Conservation (phyloP, 495 filamentous ascomycete species). For the Trichoderma reesei region DNA sequence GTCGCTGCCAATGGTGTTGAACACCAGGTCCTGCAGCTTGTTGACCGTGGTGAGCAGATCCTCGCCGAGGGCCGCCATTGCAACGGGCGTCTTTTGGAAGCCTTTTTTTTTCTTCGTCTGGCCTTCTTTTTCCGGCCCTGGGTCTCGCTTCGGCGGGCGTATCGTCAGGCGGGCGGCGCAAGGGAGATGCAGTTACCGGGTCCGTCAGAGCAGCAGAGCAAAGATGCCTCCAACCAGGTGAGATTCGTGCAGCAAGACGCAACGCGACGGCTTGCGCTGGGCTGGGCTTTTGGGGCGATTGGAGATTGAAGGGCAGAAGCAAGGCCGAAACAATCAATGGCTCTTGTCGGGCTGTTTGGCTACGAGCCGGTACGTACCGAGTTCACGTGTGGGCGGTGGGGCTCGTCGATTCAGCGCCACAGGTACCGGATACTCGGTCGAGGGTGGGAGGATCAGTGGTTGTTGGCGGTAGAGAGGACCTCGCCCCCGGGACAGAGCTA, state of each 20-base stretch:
- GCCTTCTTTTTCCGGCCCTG: neutral
- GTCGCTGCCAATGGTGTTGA: constrained; percentile 99
- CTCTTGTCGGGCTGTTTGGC: neutral
- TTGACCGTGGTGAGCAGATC: constrained; percentile 89
- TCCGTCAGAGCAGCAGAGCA: neutral
- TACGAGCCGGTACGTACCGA: neutral
- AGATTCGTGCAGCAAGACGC: neutral
- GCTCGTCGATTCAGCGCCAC: neutral
- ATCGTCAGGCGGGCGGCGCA: neutral
- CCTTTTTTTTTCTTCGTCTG: neutral
- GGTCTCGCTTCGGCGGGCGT: neutral
- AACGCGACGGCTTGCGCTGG: constrained; percentile 6
- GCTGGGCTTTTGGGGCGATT: neutral
- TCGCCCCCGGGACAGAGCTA: too few species aligned
- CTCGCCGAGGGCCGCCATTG: constrained; percentile 66
- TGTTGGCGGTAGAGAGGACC: neutral
- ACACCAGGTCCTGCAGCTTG: constrained; percentile 94
- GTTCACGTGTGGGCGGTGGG: neutral
- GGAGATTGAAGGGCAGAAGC: neutral
- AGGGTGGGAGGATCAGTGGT: neutral
- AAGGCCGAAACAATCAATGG: neutral
- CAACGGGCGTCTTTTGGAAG: constrained; percentile 13
- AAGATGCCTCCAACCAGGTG: neutral
- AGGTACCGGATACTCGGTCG: neutral
- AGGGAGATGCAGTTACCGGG: neutral